Evolutionary conservation across 2,329 filamentous ascomycete species (phyloP).

Genomic region (Paracamarosporium sp.): DNA sequence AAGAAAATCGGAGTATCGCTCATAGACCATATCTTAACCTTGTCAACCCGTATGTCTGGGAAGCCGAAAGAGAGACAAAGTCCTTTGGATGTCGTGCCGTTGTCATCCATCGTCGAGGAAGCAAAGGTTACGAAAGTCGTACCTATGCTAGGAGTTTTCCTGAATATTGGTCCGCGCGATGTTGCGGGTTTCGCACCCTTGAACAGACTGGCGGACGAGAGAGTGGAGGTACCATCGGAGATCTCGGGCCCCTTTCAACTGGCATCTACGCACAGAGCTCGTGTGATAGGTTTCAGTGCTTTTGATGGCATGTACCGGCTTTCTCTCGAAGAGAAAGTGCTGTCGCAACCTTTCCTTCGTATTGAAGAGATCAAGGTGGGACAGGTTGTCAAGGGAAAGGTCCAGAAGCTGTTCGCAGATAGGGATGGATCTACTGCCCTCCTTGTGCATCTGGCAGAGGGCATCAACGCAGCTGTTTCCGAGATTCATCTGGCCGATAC

Average conservation of each 20-base stretch:
- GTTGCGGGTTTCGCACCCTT: slow-evolving; percentile 93
- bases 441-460: slow-evolving; percentile 82
- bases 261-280: slow-evolving; percentile 78
- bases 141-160: slow-evolving; percentile 79
- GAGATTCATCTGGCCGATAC: slow-evolving; percentile 90
- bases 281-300: slow-evolving; percentile 85
- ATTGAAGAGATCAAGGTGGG: slow-evolving; percentile 88
- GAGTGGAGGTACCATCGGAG: slow-evolving; percentile 82
- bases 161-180: slow-evolving; percentile 71
- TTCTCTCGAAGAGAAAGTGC: slow-evolving; percentile 80
- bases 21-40: slow-evolving; percentile 78
- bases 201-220: slow-evolving; percentile 87
- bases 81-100: slow-evolving; percentile 67
- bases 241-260: slow-evolving; percentile 78
- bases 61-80: slow-evolving; percentile 53
- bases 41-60: slow-evolving; percentile 55
- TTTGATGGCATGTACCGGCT: slow-evolving; percentile 86
- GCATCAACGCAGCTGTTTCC: slow-evolving; percentile 86
- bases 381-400: slow-evolving; percentile 77
- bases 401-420: slow-evolving; percentile 84
- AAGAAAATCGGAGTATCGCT: slow-evolving; percentile 89
- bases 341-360: slow-evolving; percentile 89
- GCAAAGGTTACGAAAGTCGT: slow-evolving; percentile 84
- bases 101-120: slow-evolving; percentile 78
- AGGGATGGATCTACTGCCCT: slow-evolving; percentile 80